A percentile compares a stretch with the other conserved stretches of the same genome.
Evolutionary conservation across 495 filamentous ascomycete genomes (phyloP).

Genomic region (Penicillium longicatenatum): DNA sequence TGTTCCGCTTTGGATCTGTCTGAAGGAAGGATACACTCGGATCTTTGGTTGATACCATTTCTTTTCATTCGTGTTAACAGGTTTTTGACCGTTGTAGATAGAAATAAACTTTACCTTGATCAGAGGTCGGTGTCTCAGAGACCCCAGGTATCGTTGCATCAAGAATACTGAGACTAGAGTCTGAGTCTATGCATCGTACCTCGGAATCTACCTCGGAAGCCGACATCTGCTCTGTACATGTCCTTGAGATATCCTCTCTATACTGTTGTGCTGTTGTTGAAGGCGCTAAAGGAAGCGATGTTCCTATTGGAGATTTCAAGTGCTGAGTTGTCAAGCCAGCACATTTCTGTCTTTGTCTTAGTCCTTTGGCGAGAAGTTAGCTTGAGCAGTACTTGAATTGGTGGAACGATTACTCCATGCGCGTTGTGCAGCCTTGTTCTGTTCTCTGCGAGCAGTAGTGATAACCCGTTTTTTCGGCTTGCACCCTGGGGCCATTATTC

Average conservation of each 20-base stretch:
- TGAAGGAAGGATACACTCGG: not conserved
- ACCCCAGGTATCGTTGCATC: not conserved
- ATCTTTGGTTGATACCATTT: not conserved
- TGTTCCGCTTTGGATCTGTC: constrained; percentile 15
- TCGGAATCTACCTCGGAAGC: not conserved
- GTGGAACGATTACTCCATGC: constrained; percentile 35
- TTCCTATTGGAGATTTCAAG: not conserved
- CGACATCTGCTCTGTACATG: not conserved
- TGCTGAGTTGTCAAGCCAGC: not conserved
- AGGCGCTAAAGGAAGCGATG: not conserved
- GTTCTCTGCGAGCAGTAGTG: constrained; percentile 42
- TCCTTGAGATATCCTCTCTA: not conserved
- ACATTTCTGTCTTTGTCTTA: not conserved
- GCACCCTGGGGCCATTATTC: too few relatives aligned
- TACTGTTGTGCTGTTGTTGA: not conserved
- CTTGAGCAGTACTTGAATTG: not conserved
- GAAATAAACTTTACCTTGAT: not conserved
- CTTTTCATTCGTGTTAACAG: not conserved
- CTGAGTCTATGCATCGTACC: not conserved
- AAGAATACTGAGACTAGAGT: not conserved
- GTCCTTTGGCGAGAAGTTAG: constrained; percentile 7
- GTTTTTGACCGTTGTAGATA: not conserved
- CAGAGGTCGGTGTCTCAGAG: not conserved
- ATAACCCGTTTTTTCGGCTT: constrained; percentile 32
- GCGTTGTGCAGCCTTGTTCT: constrained; percentile 44